Conservation (phyloP, 768 basidiomycete species). For the Serendipita vermifera region DNA sequence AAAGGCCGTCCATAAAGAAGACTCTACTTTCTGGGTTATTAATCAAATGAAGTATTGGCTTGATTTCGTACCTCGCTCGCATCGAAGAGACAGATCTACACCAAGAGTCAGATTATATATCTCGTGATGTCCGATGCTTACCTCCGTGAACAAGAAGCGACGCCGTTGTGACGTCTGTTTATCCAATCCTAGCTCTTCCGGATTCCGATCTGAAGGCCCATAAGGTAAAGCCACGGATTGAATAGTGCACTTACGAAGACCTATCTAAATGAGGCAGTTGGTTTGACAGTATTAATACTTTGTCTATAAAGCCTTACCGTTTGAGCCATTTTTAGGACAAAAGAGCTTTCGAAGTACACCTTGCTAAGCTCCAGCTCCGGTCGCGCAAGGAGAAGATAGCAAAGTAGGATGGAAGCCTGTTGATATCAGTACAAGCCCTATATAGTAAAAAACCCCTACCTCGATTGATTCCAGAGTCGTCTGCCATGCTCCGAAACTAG, state of each 20-base stretch:
- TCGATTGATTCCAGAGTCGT: not conserved
- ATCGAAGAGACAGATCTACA: too few species aligned
- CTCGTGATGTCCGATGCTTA: too few species aligned
- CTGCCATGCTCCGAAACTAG: not conserved
- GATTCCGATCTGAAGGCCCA: not conserved
- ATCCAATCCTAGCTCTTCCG: not conserved
- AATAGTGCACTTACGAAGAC: not conserved
- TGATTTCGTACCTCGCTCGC: too few species aligned
- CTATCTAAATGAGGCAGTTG: not conserved
- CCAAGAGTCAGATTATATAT: too few species aligned
- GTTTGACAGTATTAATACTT: not conserved
- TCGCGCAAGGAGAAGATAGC: not conserved
- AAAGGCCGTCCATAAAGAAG: not conserved
- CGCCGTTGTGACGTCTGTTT: not conserved
- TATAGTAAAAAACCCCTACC: not conserved
- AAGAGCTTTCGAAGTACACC: not conserved
- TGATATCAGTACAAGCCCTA: not conserved
- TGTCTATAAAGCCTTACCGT: not conserved
- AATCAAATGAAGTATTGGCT: too few species aligned
- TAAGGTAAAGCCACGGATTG: not conserved
- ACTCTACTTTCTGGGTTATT: too few species aligned
- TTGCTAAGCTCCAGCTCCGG: slow-evolving; percentile 4
- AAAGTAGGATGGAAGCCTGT: not conserved
- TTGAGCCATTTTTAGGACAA: not conserved
- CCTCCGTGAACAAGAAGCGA: not conserved